Evolutionary conservation across 805 yeast species (phyloP), one percentile per base, ranked within the genome.

Genomic region (Kazachstania bromeliacearum): DNA sequence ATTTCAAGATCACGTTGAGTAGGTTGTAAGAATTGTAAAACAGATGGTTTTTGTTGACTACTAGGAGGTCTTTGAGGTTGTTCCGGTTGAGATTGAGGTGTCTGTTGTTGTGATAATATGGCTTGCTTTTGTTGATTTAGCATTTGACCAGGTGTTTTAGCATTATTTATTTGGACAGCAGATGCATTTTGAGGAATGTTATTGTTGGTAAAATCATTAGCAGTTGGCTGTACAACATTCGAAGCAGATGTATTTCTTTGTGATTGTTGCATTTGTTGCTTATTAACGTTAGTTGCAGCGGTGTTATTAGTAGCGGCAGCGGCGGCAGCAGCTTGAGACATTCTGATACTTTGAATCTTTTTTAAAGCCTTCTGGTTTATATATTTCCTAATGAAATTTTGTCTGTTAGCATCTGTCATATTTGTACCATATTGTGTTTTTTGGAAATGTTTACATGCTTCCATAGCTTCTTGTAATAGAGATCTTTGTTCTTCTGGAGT

Each of bases 1-100:
- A 67, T 72, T 42, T 67, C 59, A 66, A 74, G 75, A 66, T 73
- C 83, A 43, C 73, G 85, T 28, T 71, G 82, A 15, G 79, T 59
- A 63, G 53, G 75, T 21, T 53, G 53, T 37, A 53, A 41, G n/a
- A 49, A 43, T 35, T 56, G 54, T 27, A 52, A 42, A 13, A 49
- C 44, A 5, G 28, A 15, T 23, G 20, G 39, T n/a, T 5, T 7
- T 22, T 39, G 48, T 10, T 21, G 26, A 15, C 22, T 21, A 19
- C 17, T n/a, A 13, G 25, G 25, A 12, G 25, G 52, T 7, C 32
- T 33, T 7, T 36, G 45, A 17, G 33, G 35, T 18, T 28, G 35
- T n/a, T 42, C 46, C 25, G 20, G 36, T 27, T 41, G 47, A 10
- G 30, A 28, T 16, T 37, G 36, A 18, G 4, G 15, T 7, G 19